Evolutionary conservation across 345 rosid species (phyloP), one percentile per base, ranked within the genome.

Genomic region (Passiflora organensis): DNA sequence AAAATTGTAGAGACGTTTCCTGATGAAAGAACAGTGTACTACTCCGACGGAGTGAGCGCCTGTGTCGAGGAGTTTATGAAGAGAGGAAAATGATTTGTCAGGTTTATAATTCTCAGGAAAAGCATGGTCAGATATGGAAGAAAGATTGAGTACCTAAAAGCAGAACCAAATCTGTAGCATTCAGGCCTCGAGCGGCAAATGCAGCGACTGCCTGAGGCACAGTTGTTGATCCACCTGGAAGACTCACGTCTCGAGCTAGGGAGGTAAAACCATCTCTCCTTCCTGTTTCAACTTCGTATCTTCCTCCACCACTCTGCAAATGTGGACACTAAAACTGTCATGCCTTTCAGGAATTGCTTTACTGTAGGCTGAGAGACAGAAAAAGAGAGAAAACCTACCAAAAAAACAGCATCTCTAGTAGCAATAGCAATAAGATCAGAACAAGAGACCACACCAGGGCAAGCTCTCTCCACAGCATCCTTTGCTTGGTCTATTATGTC

Each of bases 41-140:
- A 69, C 75, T 10, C 84, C 86, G 46, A 79, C 76, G 1, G 82
- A 70, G 58, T 81, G 86, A 14, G 84, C 86, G 23, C 86, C 89
- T 51, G 20, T 13, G 13, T 42, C 10, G 2, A 34, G 22, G 13
- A 18, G 10, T 2, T 12, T 2, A 6, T 5, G 2, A 18, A 2
- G 17, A 37, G 32, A 32, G 8, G 23, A n/a, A 10, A 18, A 17
- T 51, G 15, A 9, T 21, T 10, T 19, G 4, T 51, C 38, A 43
- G 18, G 20, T 57, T 32, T 8, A 10, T 16, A 5, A 10, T 6
- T 21, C 24, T 11, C 32, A 5, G 15, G 15, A 10, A 44, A 39
- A 19, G 17, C 13, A 18, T 3, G 39, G 32, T 32, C 20, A n/a
- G 9, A 15, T n/a, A 10, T 13, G 41, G 13, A 16, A 4, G 17